Conservation (phyloP, 768 basidiomycete genomes). For the Boletellus sp. region DNA sequence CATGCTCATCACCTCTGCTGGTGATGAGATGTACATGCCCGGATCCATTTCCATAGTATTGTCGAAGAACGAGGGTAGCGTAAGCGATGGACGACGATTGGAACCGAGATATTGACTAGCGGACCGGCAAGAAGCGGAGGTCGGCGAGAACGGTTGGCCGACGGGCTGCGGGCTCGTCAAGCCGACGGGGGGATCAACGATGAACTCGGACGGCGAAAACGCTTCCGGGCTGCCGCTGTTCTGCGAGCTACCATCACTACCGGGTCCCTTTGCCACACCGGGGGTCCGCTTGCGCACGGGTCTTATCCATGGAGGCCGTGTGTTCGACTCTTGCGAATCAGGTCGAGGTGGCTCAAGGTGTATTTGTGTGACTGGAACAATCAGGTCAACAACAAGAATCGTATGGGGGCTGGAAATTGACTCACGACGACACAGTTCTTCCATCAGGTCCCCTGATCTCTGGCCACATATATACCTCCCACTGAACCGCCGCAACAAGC, state of each 20-base stretch:
- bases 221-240: conserved; percentile 54
- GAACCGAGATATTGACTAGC: conserved; percentile 23
- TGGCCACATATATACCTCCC: conserved; percentile 90
- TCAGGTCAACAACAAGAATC: conserved; percentile 9
- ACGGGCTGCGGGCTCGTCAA: conserved; percentile 24
- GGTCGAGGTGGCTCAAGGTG: conserved; percentile 70
- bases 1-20: conserved; percentile 59
- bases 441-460: conserved; percentile 87
- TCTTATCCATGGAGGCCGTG: conserved; percentile 82
- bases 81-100: conserved; percentile 23
- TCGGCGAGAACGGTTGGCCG: conserved; percentile 21
- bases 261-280: conserved; percentile 42
- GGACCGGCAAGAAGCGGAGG: conserved; percentile 10
- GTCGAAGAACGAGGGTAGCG: conserved; percentile 28
- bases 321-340: conserved; percentile 43
- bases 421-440: conserved; percentile 87
- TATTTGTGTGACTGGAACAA: conserved; percentile 70
- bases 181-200: conserved; percentile 41
- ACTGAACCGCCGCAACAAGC: conserved; percentile 83
- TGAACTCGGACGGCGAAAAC: conserved; percentile 64
- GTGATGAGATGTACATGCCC: conserved; percentile 48
- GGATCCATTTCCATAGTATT: conserved; percentile 48
- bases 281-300: conserved; percentile 79
- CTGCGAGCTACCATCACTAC: conserved; percentile 43
- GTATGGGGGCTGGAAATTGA: conserved; percentile 9